Conservation (phyloP, 2,329 filamentous ascomycete species). For the Furcasterigmium sp. region DNA sequence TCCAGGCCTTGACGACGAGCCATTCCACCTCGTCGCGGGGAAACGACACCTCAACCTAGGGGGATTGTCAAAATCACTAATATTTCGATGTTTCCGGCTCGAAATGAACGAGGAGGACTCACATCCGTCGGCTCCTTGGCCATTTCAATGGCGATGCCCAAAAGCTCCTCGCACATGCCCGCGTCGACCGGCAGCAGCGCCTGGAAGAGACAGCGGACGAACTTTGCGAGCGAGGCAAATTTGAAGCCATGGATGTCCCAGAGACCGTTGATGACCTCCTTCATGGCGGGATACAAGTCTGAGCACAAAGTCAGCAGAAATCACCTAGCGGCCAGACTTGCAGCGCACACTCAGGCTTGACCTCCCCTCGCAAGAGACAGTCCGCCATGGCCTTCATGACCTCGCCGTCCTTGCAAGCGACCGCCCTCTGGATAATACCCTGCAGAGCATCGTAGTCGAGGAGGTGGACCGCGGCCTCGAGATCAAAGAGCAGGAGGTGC, state of each 20-base stretch:
- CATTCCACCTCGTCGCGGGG: slow-evolving; percentile 68
- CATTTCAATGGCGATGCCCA: slow-evolving; percentile 57
- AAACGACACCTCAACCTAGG: slow-evolving; percentile 42
- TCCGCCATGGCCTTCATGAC: slow-evolving; percentile 63
- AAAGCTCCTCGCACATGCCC: slow-evolving; percentile 49
- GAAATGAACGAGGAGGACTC: slow-evolving; percentile 10
- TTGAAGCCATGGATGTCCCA: slow-evolving; percentile 53
- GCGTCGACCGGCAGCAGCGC: slow-evolving; percentile 55
- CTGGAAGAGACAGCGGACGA: slow-evolving; percentile 74
- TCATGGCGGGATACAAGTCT: slow-evolving; percentile 50
- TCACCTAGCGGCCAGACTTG: not conserved
- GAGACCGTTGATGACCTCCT: slow-evolving; percentile 66
- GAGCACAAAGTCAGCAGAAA: not conserved
- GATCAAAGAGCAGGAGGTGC: slow-evolving; percentile 68
- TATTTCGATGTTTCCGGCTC: no score
- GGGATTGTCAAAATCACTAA: slow-evolving; percentile 9
- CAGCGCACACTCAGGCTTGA: slow-evolving; percentile 34
- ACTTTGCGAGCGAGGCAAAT: slow-evolving; percentile 60
- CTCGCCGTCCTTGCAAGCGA: slow-evolving; percentile 33
- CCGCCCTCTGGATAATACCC: slow-evolving; percentile 50
- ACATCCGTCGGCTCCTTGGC: slow-evolving; percentile 46
- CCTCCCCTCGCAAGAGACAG: slow-evolving; percentile 49
- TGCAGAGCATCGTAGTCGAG: slow-evolving; percentile 63
- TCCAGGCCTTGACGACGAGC: slow-evolving; percentile 66
- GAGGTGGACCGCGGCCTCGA: slow-evolving; percentile 67